Percentiles rank a stretch among this genome's conserved stretches.
phyloP scores from a whole-genome alignment of 768 basidiomycete species.

The Sarcodon sp. region DNA sequence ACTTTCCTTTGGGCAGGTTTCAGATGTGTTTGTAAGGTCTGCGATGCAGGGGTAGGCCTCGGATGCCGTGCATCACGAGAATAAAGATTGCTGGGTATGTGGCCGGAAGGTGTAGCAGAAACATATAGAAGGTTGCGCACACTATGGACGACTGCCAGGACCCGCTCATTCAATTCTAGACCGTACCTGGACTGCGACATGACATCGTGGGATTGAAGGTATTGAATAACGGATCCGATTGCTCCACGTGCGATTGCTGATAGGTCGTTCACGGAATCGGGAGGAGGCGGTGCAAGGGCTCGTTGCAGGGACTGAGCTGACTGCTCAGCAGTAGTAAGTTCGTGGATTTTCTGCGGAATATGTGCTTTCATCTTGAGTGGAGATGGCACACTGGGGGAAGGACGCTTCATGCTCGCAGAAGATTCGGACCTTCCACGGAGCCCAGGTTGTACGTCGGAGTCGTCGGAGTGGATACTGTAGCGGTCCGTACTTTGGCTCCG shows the following conservation, averaged over 20 bases:
- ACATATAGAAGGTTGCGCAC: conserved; percentile 63
- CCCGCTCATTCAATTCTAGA: conserved; percentile 47
- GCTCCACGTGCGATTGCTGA: conserved; percentile 42
- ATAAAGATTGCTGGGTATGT: conserved; percentile 43
- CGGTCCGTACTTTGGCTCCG: conserved; percentile 25
- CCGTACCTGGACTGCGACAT: conserved; percentile 38
- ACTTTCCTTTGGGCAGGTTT: conserved; percentile 80
- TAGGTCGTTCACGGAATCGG: conserved; percentile 48
- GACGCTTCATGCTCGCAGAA: conserved; percentile 17
- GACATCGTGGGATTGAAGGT: conserved; percentile 33
- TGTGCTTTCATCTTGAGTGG: conserved; percentile 52
- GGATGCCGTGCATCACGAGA: conserved; percentile 35
- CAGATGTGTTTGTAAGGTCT: conserved; percentile 36
- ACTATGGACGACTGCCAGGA: conserved; percentile 50
- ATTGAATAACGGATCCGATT: conserved; percentile 51
- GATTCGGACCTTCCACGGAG: conserved; percentile 16
- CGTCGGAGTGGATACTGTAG: conserved; percentile 66
- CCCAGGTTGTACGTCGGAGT: conserved; percentile 55
- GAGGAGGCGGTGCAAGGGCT: conserved; percentile 40
- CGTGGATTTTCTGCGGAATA: conserved; percentile 38
- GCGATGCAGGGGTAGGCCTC: conserved; percentile 25
- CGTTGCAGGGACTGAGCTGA: conserved; percentile 56
- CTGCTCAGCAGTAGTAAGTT: conserved; percentile 54
- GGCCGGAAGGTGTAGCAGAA: conserved; percentile 26
- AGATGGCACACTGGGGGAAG: conserved; percentile 54